Evolutionary conservation across 495 filamentous ascomycete genomes (phyloP), one percentile per base, ranked within the genome.

Genomic region (Darksidea phi): DNA sequence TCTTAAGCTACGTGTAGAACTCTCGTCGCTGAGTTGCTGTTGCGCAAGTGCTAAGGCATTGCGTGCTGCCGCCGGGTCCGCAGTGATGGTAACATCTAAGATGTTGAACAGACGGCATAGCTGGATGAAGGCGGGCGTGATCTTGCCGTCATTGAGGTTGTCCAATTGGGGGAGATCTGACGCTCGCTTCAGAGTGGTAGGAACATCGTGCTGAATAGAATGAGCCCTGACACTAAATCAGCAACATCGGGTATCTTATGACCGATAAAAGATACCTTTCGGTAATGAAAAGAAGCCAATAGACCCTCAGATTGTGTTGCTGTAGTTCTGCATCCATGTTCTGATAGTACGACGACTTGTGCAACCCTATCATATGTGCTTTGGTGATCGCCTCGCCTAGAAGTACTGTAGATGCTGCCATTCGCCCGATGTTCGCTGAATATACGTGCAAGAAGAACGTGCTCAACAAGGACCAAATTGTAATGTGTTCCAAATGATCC

Each of bases 371-470:
- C 50, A 80, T 76, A 56, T 80, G 77, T 3, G 75, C 75, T 12
- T 77, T 59, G 0, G 77, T 75, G 45, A 80, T 76, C 1, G 76
- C 72, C 54, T 80, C 77, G 36, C 76, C 67, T 42, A 80, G 59
- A 54, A 76, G 74, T 8, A 78, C 56, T 7, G 76, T 59, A 0
- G 76, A 79, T 26, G 72, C 71, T 18, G 72, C 66, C 20, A 74
- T 74, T 10, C 76, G 68, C n/a, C 72, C 61, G 32, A 72, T 72
- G 53, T 79, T 77, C 48, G 77, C 75, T 57, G 76, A 76, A 57
- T 76, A 79, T 8, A 77, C 73, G 51, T 79, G 78, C 21, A 79
- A 63, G 42, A 79, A 80, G 52, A 79, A 79, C 0, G 76, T 71
- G 2, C 71, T 77, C 20, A 75, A 66, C 1, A 78, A 48, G 15